Conservation (phyloP, 768 basidiomycete species). For the Pleurotus sapidus region DNA sequence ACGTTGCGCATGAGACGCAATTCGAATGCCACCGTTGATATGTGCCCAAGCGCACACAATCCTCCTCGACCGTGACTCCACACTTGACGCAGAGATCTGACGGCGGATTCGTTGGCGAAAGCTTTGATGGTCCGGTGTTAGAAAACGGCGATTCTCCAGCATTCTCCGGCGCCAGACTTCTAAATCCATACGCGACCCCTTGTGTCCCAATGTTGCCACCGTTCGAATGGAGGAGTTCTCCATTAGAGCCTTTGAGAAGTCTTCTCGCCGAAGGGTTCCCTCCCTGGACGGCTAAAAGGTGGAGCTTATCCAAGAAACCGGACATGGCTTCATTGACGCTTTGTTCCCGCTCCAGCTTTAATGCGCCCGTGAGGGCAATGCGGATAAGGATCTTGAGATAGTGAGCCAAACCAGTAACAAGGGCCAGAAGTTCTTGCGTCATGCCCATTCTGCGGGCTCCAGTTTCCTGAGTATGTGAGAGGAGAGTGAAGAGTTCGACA, state of each 20-base stretch:
- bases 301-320: conserved; percentile 89
- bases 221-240: conserved; percentile 46
- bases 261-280: conserved; percentile 77
- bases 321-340: conserved; percentile 80
- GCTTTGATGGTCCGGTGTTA: conserved; percentile 39
- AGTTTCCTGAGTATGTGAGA: conserved; percentile 94
- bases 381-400: conserved; percentile 99
- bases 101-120: conserved; percentile 67
- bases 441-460: conserved; percentile 90
- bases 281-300: conserved; percentile 84
- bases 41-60: conserved; percentile 93
- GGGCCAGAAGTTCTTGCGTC: conserved; percentile 94
- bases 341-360: conserved; percentile 93
- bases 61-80: conserved; percentile 90
- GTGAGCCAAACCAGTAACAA: conserved; percentile 98
- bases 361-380: conserved; percentile 92
- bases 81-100: conserved; percentile 93
- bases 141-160: conserved; percentile 85
- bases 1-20: conserved; percentile 82
- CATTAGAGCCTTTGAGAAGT: conserved; percentile 72
- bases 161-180: conserved; percentile 86
- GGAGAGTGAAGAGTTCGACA: conserved; percentile 93
- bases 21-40: conserved; percentile 96
- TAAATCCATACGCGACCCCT: conserved; percentile 89
- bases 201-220: conserved; percentile 74